These are phyloP conservation scores for Penicillium pancosmium DNA, from an alignment of 495 filamentous ascomycete genomes.

Conservation along the genomic window DNA sequence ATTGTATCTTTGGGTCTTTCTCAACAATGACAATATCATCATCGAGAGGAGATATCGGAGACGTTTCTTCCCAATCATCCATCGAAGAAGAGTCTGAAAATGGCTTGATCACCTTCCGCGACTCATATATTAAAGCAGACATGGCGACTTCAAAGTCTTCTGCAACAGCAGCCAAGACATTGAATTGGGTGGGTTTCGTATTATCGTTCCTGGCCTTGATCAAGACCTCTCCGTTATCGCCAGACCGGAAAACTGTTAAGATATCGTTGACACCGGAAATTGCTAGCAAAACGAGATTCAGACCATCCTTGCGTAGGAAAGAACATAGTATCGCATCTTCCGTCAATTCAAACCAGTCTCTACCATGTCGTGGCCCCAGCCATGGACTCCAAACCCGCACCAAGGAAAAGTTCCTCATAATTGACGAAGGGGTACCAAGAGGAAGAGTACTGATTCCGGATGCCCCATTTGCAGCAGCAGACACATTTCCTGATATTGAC, in stretches of 20 bases:
- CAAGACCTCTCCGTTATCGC: slow-evolving; percentile 64
- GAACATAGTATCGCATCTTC: slow-evolving; percentile 81
- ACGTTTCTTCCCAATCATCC: slow-evolving; percentile 7
- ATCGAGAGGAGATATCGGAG: slow-evolving; percentile 39
- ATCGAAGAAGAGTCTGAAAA: slow-evolving; percentile 20
- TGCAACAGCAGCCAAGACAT: slow-evolving; percentile 72
- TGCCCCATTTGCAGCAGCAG: slow-evolving; percentile 52
- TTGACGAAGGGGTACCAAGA: slow-evolving; percentile 65
- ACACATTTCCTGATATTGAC: slow-evolving; percentile 61
- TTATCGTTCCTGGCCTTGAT: slow-evolving; percentile 76
- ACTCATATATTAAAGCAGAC: slow-evolving; percentile 83
- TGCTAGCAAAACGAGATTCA: slow-evolving; percentile 79
- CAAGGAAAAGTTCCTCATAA: slow-evolving; percentile 70
- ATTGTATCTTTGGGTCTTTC: slow-evolving; percentile 58
- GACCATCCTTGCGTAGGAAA: slow-evolving; percentile 74
- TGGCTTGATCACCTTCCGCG: slow-evolving; percentile 65
- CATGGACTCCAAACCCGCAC: slow-evolving; percentile 81
- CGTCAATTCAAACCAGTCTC: slow-evolving; percentile 60
- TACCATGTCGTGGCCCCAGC: slow-evolving; percentile 87
- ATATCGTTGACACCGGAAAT: slow-evolving; percentile 77
- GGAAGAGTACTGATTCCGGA: slow-evolving; percentile 58
- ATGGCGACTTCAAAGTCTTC: slow-evolving; percentile 75
- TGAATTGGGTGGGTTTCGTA: slow-evolving; percentile 49
- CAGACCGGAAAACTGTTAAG: slow-evolving; percentile 69
- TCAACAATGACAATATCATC: slow-evolving; percentile 45